Conservation (phyloP, 2,329 filamentous ascomycete genomes). For the Pezicula neosporulosa region DNA sequence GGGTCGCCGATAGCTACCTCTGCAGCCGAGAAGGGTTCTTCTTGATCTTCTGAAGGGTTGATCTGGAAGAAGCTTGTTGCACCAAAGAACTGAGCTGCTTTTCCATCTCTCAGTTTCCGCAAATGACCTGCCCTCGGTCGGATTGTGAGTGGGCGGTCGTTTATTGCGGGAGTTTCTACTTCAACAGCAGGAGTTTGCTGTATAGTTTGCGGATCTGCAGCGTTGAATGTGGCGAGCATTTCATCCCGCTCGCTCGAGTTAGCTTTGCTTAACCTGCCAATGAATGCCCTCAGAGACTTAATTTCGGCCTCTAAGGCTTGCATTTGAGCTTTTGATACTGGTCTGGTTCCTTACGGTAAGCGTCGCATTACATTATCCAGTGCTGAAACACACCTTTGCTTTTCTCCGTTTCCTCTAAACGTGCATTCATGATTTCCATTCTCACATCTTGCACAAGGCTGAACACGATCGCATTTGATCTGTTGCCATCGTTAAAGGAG, state of each 20-base stretch:
- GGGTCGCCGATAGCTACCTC: slow-evolving; percentile 1
- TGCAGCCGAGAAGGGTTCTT: slow-evolving; percentile 4
- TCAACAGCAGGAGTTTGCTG: slow-evolving; percentile 1
- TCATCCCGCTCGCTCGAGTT: slow-evolving; percentile 35
- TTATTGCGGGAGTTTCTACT: slow-evolving; percentile 5
- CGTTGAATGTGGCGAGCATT: slow-evolving; percentile 36
- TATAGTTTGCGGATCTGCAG: slow-evolving; percentile 12
- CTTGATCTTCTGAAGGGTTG: slow-evolving; percentile 15
- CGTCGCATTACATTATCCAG: not conserved
- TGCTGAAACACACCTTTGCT: slow-evolving; percentile 31
- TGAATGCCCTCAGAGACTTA: slow-evolving; percentile 40
- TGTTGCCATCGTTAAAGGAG: slow-evolving; percentile 26
- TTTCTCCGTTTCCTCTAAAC: slow-evolving; percentile 38
- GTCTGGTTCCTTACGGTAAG: slow-evolving; percentile 25
- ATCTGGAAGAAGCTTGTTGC: slow-evolving; percentile 43
- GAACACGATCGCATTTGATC: slow-evolving; percentile 50
- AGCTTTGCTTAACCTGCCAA: slow-evolving; percentile 39
- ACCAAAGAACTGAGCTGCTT: slow-evolving; percentile 43
- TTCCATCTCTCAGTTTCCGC: slow-evolving; percentile 33
- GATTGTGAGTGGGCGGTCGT: slow-evolving; percentile 20
- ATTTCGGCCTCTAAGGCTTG: slow-evolving; percentile 45
- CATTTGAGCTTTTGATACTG: slow-evolving; percentile 42
- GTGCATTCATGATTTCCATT: slow-evolving; percentile 37
- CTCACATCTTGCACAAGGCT: slow-evolving; percentile 46
- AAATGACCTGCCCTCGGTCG: slow-evolving; percentile 34